Conservation (phyloP, 2,329 filamentous ascomycete genomes). For the Nemania serpens region DNA sequence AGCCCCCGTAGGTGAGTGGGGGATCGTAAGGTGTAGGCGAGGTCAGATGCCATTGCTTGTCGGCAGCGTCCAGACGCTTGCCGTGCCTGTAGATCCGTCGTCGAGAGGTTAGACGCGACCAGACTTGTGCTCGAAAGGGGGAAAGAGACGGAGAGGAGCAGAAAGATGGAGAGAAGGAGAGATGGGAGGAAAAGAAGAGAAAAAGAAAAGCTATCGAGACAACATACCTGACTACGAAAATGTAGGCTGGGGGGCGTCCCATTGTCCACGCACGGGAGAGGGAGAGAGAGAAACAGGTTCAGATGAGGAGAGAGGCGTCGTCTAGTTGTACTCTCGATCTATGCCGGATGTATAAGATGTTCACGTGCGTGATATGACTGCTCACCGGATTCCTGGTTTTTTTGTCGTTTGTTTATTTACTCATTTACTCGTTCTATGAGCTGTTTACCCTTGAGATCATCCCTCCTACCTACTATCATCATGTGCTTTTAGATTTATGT, state of each 20-base stretch:
- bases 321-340: too few species aligned
- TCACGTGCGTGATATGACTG: not conserved
- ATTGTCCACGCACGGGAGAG: slow-evolving; percentile 38
- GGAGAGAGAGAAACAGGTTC: not conserved
- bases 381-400: not conserved
- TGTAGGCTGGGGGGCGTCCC: slow-evolving; percentile 54
- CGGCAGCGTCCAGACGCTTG: slow-evolving; percentile 88
- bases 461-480: too few species aligned
- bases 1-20: slow-evolving; percentile 91
- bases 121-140: not conserved
- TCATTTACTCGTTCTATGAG: too few species aligned
- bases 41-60: slow-evolving; percentile 92
- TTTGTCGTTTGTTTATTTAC: too few species aligned
- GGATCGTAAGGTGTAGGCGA: slow-evolving; percentile 95
- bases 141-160: not conserved
- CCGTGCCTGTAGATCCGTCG: slow-evolving; percentile 67
- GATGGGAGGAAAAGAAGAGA: not conserved
- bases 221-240: slow-evolving; percentile 56
- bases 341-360: not conserved
- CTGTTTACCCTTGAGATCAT: too few species aligned
- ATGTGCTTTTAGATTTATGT: not conserved
- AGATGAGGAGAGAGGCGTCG: too few species aligned
- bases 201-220: not conserved
- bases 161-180: not conserved
- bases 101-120: not conserved